phyloP scores from a whole-genome alignment of 1,139 yeast species.

The Ogataea hybrid region DNA sequence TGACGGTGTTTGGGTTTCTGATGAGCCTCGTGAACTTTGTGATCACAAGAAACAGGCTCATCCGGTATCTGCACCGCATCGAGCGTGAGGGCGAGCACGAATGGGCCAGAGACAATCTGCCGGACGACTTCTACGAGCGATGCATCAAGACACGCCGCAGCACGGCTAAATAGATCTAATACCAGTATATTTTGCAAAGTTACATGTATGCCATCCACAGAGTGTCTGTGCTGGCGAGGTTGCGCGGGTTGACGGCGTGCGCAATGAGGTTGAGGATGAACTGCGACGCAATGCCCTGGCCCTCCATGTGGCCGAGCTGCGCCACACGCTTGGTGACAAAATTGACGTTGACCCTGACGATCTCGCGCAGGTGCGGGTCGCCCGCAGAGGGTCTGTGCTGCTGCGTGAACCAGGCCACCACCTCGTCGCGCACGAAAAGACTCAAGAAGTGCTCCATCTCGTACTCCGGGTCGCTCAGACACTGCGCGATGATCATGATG shows the following conservation, averaged over 20 bases:
- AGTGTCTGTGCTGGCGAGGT: constrained; percentile 88
- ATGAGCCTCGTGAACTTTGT: constrained; percentile 23
- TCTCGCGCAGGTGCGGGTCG: constrained; percentile 81
- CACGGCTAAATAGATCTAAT: background rate
- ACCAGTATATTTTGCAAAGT: background rate
- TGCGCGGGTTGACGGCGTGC: constrained; percentile 94
- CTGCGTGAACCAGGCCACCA: constrained; percentile 89
- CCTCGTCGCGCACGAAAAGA: constrained; percentile 91
- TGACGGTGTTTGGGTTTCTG: constrained; percentile 18
- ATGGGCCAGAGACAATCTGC: constrained; percentile 7
- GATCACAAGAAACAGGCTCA: constrained; percentile 24
- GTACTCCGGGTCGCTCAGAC: constrained; percentile 86
- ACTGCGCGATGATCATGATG: constrained; percentile 81
- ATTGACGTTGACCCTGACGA: constrained; percentile 87
- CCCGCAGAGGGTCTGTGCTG: constrained; percentile 71
- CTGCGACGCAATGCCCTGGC: constrained; percentile 76
- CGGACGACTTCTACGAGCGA: constrained; percentile 20
- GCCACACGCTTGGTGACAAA: constrained; percentile 67
- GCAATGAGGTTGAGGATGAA: constrained; percentile 88
- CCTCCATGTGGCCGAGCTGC: constrained; percentile 74
- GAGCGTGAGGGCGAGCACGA: constrained; percentile 19
- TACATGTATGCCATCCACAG: constrained; percentile 94
- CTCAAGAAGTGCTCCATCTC: constrained; percentile 87
- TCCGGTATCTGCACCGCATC: constrained; percentile 24
- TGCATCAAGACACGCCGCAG: constrained; percentile 16